Base-by-base conservation (phyloP, 257 asterid genomes). In the Solanum infundibuliforme region DNA sequence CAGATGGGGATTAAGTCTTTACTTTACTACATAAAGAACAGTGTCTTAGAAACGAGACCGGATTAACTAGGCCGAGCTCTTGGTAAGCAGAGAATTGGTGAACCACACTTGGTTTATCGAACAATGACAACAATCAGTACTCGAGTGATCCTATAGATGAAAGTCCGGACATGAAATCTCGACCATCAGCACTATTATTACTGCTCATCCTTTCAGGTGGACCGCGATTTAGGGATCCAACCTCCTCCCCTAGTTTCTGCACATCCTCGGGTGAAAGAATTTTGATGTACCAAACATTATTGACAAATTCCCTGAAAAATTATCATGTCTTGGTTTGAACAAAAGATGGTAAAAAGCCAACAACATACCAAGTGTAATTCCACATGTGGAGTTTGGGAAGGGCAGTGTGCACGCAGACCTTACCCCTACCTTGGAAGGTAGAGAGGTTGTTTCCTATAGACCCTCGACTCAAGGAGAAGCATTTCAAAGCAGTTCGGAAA, bases 211-310 rank as follows among this genome's bases (percentile, higher is more conserved):
- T 92, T 87, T 91, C 95, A 12, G 89, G 91, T n/a, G 95, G 87
- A 74, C 62, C 84, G 65, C 90, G 90, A 34, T 90, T 91, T 87
- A 91, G 88, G 86, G 98, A 87, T 74, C 92, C 97, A 34, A 88
- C 95, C 72, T 94, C 98, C 86, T 93, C 92, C 79, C 98, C 98
- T 83, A 96, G 96, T 91, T 93, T 94, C 90, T 92, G 90, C 88
- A 95, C 97, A 72, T 95, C 99, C 90, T 96, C 96, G 0, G 99
- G 99, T 10, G 98, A 96, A 65, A 96, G 99, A 91, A 96, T 96
- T 95, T 96, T 96, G 94, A 96, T 96, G 83, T 94, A 95, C 99
- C 98, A 96, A 87, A 96, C 99, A 89, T 96, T 94, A 77, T 94
- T 94, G 90, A 96, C 98, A 90, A 96, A 96, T 87, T 96, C 98